Percentiles rank a stretch among this genome's conserved stretches.
Evolutionary conservation across 2,329 filamentous ascomycete species (phyloP).

Genomic region (Byssochlamys sp.): DNA sequence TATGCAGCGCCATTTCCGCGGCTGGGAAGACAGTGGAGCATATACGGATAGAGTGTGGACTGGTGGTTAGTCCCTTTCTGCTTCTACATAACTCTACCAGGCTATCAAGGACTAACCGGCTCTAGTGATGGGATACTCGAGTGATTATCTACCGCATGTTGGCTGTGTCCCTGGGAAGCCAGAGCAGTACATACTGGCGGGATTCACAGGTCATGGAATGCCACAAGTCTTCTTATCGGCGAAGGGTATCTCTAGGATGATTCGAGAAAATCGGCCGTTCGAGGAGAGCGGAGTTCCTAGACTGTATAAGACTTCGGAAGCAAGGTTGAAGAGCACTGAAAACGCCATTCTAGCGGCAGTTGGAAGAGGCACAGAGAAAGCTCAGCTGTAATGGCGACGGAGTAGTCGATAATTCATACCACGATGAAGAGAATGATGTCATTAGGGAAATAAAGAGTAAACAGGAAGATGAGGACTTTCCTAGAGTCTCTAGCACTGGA

Average conservation of each 20-base stretch:
- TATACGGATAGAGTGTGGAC: conserved; percentile 26
- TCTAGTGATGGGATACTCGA: conserved; percentile 44
- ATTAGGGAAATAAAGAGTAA: neutral
- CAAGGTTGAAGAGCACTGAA: conserved; percentile 12
- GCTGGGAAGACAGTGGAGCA: conserved; percentile 27
- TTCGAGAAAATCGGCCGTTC: conserved; percentile 22
- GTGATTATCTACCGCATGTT: conserved; percentile 45
- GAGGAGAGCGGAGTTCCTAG: conserved; percentile 22
- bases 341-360: conserved; percentile 4
- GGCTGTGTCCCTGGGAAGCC: conserved; percentile 37
- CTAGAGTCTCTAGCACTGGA: no score
- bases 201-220: conserved; percentile 61
- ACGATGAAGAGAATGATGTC: neutral
- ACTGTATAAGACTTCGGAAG: conserved; percentile 21
- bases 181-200: conserved; percentile 47
- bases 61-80: conserved; percentile 18
- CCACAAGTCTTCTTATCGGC: conserved; percentile 53
- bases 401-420: neutral
- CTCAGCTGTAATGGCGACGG: neutral
- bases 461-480: no score
- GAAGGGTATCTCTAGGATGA: conserved; percentile 48
- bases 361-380: neutral
- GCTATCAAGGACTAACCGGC: conserved; percentile 5
- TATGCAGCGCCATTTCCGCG: conserved; percentile 28
- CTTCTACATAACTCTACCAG: neutral